These are phyloP conservation scores for Penicillium ucsense DNA, from an alignment of 495 filamentous ascomycete species.

Conservation along the genomic window DNA sequence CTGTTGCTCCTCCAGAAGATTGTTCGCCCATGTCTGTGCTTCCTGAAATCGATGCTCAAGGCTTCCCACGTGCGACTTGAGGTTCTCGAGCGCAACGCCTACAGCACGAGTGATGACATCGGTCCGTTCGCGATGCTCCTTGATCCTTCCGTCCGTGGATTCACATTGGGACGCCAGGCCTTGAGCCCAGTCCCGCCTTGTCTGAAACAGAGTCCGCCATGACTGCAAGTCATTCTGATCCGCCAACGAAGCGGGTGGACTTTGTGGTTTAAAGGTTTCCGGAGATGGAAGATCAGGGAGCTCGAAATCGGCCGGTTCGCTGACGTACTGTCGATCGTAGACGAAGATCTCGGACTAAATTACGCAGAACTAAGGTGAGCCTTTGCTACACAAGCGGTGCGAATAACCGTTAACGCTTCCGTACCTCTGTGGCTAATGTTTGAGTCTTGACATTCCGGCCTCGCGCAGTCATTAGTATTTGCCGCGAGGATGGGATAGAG, in stretches of 20 bases:
- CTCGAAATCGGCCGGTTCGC: slow-evolving; percentile 34
- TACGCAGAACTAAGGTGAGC: too few relatives aligned
- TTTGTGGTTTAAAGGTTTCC: slow-evolving; percentile 44
- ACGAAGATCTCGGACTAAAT: slow-evolving; percentile 74
- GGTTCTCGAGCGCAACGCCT: slow-evolving; percentile 70
- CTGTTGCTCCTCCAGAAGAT: slow-evolving; percentile 61
- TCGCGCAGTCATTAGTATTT: slow-evolving; percentile 74
- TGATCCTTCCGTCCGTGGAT: slow-evolving; percentile 43
- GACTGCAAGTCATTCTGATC: slow-evolving; percentile 63
- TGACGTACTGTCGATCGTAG: slow-evolving; percentile 63
- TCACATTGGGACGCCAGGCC: slow-evolving; percentile 54
- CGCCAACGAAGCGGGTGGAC: slow-evolving; percentile 62
- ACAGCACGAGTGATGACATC: slow-evolving; percentile 62
- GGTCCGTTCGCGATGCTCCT: slow-evolving; percentile 51
- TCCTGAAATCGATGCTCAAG: slow-evolving; percentile 66
- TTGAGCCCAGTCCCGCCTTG: slow-evolving; percentile 65
- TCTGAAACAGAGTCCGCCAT: slow-evolving; percentile 74
- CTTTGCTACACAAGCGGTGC: too few relatives aligned
- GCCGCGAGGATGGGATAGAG: slow-evolving; percentile 55
- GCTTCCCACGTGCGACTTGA: slow-evolving; percentile 64
- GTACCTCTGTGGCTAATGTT: slow-evolving; percentile 65
- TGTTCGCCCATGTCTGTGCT: slow-evolving; percentile 61
- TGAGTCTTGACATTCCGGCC: slow-evolving; percentile 73
- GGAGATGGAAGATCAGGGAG: slow-evolving; percentile 47
- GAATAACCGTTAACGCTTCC: slow-evolving; percentile 3